Conservation (phyloP, 108 stramenopile genomes). For the Aureococcus anophagefferens region DNA sequence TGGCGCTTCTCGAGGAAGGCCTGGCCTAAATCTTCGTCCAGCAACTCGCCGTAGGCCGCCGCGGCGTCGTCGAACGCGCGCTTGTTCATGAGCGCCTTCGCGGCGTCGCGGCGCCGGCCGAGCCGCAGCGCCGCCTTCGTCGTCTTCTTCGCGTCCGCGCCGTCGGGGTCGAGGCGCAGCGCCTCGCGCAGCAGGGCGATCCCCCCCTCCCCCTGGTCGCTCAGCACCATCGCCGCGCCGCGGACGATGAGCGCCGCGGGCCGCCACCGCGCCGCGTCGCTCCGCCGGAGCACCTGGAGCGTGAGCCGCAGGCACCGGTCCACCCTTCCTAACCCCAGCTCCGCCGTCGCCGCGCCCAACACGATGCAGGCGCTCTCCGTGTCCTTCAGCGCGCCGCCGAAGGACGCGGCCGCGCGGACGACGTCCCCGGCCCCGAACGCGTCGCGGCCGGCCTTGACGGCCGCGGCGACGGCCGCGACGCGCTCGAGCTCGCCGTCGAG, state of each 20-base stretch:
- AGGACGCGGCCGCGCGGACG: neutral
- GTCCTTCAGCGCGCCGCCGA: neutral
- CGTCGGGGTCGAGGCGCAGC: conserved; percentile 10
- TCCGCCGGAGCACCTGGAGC: conserved; percentile 10
- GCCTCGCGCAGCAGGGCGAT: conserved; percentile 5
- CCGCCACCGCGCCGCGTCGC: neutral
- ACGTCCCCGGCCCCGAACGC: neutral
- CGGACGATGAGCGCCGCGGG: conserved; percentile 11
- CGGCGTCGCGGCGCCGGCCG: neutral
- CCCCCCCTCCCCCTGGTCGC: neutral
- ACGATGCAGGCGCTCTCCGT: neutral
- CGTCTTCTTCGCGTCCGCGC: neutral
- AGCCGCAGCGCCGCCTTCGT: neutral
- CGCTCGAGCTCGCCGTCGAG: neutral
- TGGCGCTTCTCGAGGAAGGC: no score
- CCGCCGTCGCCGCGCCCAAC: conserved; percentile 5
- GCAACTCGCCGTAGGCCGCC: neutral
- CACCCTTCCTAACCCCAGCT: conserved; percentile 5
- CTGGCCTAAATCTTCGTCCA: neutral
- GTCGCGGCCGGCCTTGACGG: neutral
- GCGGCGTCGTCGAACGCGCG: neutral
- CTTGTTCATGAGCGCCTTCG: neutral
- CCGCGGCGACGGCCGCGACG: neutral
- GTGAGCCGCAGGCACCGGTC: conserved; percentile 7
- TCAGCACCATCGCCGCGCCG: conserved; percentile 1